phyloP scores from a whole-genome alignment of 2,329 filamentous ascomycete species.

The Calonectria honghensis region DNA sequence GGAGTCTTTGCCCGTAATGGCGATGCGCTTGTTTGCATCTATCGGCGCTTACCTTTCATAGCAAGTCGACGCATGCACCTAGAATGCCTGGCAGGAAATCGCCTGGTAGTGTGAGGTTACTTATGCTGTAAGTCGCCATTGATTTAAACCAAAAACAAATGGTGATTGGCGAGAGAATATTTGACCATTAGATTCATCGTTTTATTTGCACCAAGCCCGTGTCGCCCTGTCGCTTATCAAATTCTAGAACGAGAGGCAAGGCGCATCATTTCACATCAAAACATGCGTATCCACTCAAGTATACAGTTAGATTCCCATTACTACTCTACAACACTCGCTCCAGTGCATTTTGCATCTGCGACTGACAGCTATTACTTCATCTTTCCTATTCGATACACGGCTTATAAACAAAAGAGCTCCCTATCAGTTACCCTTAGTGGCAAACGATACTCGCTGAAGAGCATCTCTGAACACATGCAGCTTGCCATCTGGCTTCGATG shows the following conservation, averaged over 20 bases:
- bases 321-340: neutral
- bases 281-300: too few species aligned
- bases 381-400: neutral
- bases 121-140: neutral
- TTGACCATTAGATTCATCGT: too few species aligned
- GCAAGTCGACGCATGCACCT: neutral
- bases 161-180: too few species aligned
- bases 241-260: too few species aligned
- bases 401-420: neutral
- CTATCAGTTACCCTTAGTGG: slow-evolving; percentile 1
- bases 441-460: slow-evolving; percentile 12
- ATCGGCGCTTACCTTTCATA: slow-evolving; percentile 2
- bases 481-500: neutral
- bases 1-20: neutral
- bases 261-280: too few species aligned
- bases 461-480: neutral
- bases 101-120: neutral
- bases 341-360: neutral
- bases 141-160: neutral
- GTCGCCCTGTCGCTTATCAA: too few species aligned
- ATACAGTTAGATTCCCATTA: too few species aligned
- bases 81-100: neutral
- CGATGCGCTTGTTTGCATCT: neutral
- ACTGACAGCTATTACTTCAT: neutral
- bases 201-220: too few species aligned